Evolutionary conservation across 805 yeast genomes (phyloP).

Genomic region (Lachancea sp.): DNA sequence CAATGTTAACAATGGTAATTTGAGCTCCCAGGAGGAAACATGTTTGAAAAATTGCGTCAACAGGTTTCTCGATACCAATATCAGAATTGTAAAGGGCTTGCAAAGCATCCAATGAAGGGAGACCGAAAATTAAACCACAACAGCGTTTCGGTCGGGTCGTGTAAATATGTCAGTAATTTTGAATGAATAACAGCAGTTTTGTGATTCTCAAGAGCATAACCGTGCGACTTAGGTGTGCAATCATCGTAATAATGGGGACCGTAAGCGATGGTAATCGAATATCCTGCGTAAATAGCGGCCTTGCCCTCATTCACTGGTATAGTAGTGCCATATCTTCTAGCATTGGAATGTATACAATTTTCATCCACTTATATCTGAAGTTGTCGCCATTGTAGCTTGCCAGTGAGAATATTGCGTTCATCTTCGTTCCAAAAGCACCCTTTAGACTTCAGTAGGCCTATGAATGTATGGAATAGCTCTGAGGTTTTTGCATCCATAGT

Average conservation of each 20-base stretch:
- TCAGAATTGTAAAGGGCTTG: constrained; percentile 62
- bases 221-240: too few relatives aligned
- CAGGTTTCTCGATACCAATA: constrained; percentile 81
- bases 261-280: too few relatives aligned
- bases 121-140: background rate
- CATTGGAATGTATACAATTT: too few relatives aligned
- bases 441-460: constrained; percentile 6
- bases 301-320: too few relatives aligned
- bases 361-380: too few relatives aligned
- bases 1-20: constrained; percentile 39
- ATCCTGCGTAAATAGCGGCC: too few relatives aligned
- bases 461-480: background rate
- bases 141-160: background rate
- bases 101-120: constrained; percentile 25
- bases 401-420: too few relatives aligned
- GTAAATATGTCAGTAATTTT: constrained; percentile 2
- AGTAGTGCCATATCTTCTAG: too few relatives aligned
- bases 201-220: too few relatives aligned
- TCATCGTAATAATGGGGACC: too few relatives aligned
- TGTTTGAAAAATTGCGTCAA: constrained; percentile 80
- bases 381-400: too few relatives aligned
- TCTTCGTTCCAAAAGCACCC: constrained; percentile 15
- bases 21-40: constrained; percentile 54
- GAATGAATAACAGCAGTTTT: too few relatives aligned
- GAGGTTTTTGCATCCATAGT: constrained; percentile 7